Evolutionary conservation across 2,329 filamentous ascomycete genomes (phyloP).

Genomic region (Pseudocercospora crystallina): DNA sequence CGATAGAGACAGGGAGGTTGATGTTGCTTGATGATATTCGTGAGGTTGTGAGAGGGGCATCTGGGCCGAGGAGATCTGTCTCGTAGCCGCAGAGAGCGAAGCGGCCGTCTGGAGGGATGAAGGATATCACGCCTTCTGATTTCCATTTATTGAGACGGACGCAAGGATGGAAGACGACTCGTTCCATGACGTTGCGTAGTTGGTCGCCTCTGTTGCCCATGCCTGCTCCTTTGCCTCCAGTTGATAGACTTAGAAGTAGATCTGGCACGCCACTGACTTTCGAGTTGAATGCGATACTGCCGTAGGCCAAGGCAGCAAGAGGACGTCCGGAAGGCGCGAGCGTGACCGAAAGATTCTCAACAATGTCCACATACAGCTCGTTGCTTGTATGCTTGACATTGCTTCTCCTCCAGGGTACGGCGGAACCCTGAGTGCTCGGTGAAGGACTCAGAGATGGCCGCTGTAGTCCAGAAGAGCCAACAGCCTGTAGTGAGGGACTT

Average conservation of each 20-base stretch:
- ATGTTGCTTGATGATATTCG: constrained; percentile 45
- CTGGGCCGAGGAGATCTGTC: constrained; percentile 79
- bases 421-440: constrained; percentile 38
- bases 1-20: constrained; percentile 77
- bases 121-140: constrained; percentile 87
- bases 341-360: constrained; percentile 85
- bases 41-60: constrained; percentile 37
- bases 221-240: constrained; percentile 76
- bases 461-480: constrained; percentile 18
- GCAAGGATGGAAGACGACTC: constrained; percentile 95
- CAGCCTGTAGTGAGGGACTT: constrained; percentile 28
- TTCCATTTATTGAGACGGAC: constrained; percentile 88
- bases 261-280: constrained; percentile 96
- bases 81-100: constrained; percentile 95
- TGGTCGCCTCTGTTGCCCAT: constrained; percentile 55
- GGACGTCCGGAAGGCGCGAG: constrained; percentile 87
- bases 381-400: constrained; percentile 96
- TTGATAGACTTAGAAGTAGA: constrained; percentile 75
- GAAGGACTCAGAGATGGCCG: constrained; percentile 20
- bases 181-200: constrained; percentile 62
- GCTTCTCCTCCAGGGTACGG: constrained; percentile 83
- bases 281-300: constrained; percentile 89
- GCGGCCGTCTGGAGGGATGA: constrained; percentile 89
- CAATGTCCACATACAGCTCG: constrained; percentile 92
- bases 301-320: constrained; percentile 81